Evolutionary conservation across 2,329 filamentous ascomycete species (phyloP), one percentile per base, ranked within the genome.

Genomic region (Cryphonectria carpinicola): DNA sequence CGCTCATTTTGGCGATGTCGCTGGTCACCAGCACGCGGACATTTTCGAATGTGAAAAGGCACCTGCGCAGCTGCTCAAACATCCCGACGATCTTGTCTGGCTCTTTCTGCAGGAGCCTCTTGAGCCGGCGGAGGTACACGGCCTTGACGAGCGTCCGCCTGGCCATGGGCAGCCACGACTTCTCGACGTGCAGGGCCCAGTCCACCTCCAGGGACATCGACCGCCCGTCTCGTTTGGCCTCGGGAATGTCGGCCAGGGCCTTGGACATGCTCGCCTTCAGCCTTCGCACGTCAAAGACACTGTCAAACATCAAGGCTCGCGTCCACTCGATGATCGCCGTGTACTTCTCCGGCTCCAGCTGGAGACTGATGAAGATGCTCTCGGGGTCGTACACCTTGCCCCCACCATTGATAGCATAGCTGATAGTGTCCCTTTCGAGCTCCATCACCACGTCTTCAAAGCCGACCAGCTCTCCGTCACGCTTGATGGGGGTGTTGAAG

Each of bases 401-500:
- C 7, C 90, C 92, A 2, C 88, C 88, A 71, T 90, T 89, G 74
- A 98, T 89, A 1, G 83, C 85, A 80, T 97, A 98, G 74, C 90
- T 91, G 70, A 98, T 90, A 0, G 96, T 98, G 76, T 98, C 95
- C 77, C 92, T 89, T 80, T 99, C 96, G 4, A 99, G 86, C 78
- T 95, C 90, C 78, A 94, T 93, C 61, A 98, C 94, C 3, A 98
- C 93, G 73, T 97, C 89, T 79, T 98, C 96, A 76, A 98, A 99
- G 64, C 92, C 90, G 41, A 99, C 84, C 35, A 87, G 88, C 78
- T 93, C 86, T 60, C 93, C 94, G 76, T 94, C 87, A 41, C 91
- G 90, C 76, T 87, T 86, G 71, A 99, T 91, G 2, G 95, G 96
- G 0, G 94, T 94, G 78, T 94, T 95, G 85, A 98, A 99, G 84